Evolutionary conservation across 2,329 filamentous ascomycete species (phyloP), one percentile per base, ranked within the genome.

Genomic region (Cytospora paraplurivora): DNA sequence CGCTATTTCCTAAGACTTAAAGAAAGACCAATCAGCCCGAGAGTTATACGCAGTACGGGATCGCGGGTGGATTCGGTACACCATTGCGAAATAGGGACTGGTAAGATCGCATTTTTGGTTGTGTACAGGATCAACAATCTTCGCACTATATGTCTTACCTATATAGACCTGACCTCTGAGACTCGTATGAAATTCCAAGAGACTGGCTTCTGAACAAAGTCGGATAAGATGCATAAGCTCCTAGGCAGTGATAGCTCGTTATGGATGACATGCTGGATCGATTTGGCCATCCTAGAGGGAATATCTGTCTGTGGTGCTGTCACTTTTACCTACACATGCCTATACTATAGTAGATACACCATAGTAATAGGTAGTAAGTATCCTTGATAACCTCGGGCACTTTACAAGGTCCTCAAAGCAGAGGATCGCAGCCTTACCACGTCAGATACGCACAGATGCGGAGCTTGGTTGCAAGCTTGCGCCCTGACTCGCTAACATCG

Each of bases 81-180:
- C n/a, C n/a, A 37, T 49, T 37, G 56, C n/a, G 13, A n/a, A 19
- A 19, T 7, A 49, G 19, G 32, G 32, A 37, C 54, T 27, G 37
- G 44, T 15, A 33, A 27, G 55, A 34, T 47, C 27, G 17, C 34
- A 17, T 33, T 15, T n/a, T n/a, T n/a, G n/a, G n/a, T 47, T 11
- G 41, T 35, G 17, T 50, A 56, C 35, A 47, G 49, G 44, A 33
- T n/a, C 56, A 58, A 37, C 33, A 11, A 32, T 37, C n/a, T 15
- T 58, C 21, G n/a, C n/a, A n/a, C n/a, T n/a, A 19, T 11, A 21
- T 47, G n/a, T 47, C 41, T 47, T 7, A n/a, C 41, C 11, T 17
- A 15, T 19, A 19, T 47, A 10, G 7, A 19, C 19, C n/a, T 47
- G 13, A 17, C 38, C n/a, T 17, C 4, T 38, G 55, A 33, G 34